phyloP scores from a whole-genome alignment of 73 alveolate species.

The Durusdinium trenchii region DNA sequence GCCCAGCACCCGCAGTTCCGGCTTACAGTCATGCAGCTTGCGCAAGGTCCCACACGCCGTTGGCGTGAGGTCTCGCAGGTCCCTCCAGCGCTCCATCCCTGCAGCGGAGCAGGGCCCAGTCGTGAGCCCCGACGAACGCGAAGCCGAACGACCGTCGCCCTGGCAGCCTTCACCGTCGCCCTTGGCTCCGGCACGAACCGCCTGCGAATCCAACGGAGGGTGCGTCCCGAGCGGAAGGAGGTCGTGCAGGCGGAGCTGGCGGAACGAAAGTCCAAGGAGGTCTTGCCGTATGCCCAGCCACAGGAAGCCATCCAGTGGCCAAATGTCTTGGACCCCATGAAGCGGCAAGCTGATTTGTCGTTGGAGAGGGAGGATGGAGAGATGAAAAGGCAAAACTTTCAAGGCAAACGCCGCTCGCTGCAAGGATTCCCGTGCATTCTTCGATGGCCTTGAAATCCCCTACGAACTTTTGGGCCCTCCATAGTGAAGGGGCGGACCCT shows the following conservation, averaged over 20 bases:
- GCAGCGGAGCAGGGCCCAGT: not conserved
- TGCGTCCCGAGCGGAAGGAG: not conserved
- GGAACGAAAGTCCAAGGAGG: not conserved
- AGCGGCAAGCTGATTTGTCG: conserved; percentile 52
- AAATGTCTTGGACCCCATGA: conserved; percentile 52
- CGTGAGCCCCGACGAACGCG: too few species aligned
- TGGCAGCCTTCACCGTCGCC: not conserved
- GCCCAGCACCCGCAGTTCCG: not conserved
- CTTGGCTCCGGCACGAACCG: not conserved
- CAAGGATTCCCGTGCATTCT: too few species aligned
- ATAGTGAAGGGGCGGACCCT: too few species aligned
- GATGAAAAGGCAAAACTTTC: not conserved
- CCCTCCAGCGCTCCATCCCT: not conserved
- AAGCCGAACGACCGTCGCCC: not conserved
- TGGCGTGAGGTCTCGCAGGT: not conserved
- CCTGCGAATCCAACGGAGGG: not conserved
- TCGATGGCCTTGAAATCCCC: too few species aligned
- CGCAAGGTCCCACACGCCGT: not conserved
- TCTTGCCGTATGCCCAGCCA: conserved; percentile 45
- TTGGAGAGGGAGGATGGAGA: conserved; percentile 12
- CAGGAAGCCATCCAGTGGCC: conserved; percentile 62
- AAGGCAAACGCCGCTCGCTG: conserved; percentile 48
- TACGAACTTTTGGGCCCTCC: too few species aligned
- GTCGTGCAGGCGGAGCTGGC: not conserved
- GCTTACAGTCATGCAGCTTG: not conserved